Percentiles rank a stretch among this genome's conserved stretches.
Evolutionary conservation across 1,139 yeast genomes (phyloP).

Genomic region (Taphrina populina): DNA sequence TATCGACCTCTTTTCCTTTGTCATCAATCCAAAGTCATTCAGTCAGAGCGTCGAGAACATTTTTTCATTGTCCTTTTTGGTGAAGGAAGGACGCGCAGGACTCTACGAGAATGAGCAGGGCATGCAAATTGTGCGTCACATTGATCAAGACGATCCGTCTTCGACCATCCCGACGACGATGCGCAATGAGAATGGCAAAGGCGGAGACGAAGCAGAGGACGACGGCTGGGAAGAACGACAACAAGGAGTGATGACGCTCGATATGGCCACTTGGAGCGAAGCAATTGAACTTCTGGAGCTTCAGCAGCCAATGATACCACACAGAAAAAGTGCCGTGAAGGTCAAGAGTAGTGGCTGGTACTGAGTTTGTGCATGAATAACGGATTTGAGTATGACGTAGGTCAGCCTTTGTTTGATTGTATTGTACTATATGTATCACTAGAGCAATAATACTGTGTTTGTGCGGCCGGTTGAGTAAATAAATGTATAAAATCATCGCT

Average conservation of each 20-base stretch:
- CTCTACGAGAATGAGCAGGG: constrained; percentile 53
- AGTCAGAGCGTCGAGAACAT: constrained; percentile 79
- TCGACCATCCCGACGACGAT: constrained; percentile 17
- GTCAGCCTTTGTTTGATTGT: no score
- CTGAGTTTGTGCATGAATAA: no score
- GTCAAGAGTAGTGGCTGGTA: constrained; percentile 25
- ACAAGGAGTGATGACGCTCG: constrained; percentile 31
- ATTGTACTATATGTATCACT: no score
- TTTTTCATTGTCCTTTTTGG: constrained; percentile 75
- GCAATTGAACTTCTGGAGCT: constrained; percentile 26
- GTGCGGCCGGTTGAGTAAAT: no score
- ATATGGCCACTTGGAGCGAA: constrained; percentile 22
- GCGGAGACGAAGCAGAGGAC: neutral
- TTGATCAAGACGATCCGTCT: constrained; percentile 24
- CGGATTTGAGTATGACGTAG: no score
- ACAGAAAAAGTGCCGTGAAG: constrained; percentile 17
- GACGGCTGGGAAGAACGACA: constrained; percentile 30
- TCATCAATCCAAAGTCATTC: constrained; percentile 73
- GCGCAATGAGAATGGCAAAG: neutral
- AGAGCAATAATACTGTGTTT: no score
- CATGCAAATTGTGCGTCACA: constrained; percentile 46
- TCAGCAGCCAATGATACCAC: constrained; percentile 13
- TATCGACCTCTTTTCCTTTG: constrained; percentile 62
- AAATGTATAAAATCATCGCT: neutral
- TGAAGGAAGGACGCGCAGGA: constrained; percentile 66